Percentiles rank a stretch among this genome's conserved stretches.
Conservation (phyloP, 306 rosid genomes). For the Clitoria ternatea region DNA sequence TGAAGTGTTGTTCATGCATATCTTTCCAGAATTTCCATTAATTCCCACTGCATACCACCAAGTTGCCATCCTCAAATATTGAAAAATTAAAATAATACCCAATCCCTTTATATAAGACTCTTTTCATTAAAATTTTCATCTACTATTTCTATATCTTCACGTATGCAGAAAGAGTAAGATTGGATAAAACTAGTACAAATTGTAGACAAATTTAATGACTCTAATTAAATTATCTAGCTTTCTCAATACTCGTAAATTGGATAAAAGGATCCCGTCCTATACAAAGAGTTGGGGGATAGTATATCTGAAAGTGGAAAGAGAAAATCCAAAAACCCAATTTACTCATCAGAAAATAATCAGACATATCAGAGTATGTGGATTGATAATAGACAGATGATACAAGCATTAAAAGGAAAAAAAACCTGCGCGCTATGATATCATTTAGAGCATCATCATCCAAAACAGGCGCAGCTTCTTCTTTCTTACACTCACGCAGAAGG, state of each 20-base stretch:
- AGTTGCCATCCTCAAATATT: conserved; percentile 1
- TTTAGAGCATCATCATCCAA: conserved; percentile 93
- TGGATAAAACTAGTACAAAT: too few relatives aligned
- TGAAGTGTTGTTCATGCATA: not conserved
- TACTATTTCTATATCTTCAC: too few relatives aligned
- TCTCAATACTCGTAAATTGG: too few relatives aligned
- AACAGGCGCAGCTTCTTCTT: conserved; percentile 99
- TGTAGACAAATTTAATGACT: too few relatives aligned
- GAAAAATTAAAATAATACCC: conserved; percentile 18
- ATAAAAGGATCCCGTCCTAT: too few relatives aligned
- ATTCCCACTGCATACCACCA: conserved; percentile 8
- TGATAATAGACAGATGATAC: conserved; percentile 15
- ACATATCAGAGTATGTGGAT: not conserved
- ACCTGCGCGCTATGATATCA: conserved; percentile 98
- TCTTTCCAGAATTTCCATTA: not conserved
- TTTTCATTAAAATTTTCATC: too few relatives aligned
- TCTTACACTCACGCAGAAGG: conserved; percentile 93
- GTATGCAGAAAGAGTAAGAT: too few relatives aligned
- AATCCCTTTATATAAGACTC: too few relatives aligned
- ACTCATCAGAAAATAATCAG: conserved; percentile 19
- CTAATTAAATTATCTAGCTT: too few relatives aligned
- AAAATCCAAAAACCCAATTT: not conserved
- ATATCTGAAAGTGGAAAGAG: conserved; percentile 16
- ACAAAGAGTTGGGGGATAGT: too few relatives aligned
- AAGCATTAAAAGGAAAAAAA: conserved; percentile 9